Evolutionary conservation across 306 rosid species (phyloP), one percentile per base, ranked within the genome.

Genomic region (Trichosanthes truncata): DNA sequence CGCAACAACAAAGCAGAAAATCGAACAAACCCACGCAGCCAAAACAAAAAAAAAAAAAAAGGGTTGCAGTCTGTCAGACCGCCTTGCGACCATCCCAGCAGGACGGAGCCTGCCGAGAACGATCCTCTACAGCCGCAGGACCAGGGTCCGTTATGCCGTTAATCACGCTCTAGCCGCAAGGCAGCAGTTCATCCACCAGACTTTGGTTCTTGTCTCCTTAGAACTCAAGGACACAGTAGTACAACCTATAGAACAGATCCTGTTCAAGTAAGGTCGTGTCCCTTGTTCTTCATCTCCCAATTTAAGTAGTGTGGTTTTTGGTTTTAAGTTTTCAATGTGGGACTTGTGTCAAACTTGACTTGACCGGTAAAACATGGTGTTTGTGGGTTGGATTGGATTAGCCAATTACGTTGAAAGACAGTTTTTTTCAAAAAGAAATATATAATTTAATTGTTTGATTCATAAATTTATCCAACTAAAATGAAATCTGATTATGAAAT

Each of bases 141-240:
- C 1, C 6, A 8, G 2, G 3, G 20, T 14, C 49, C 79, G 0
- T 20, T 5, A 5, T 3, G 33, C 14, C 6, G 36, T 76, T 76
- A 55, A 55, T 55, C 79, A 38, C 69, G 69, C 69, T 77, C 80
- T 77, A 45, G 21, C 2, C 68, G 14, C 40, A 77, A 5, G 25
- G 40, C 29, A 29, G 41, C 17, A 18, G 5, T 36, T 84, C 85
- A 79, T 84, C 85, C 35, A 84, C 81, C 87, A 79, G 85, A 56
- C 21, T 31, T 18, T 0, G 55, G 48, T 72, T 84, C 78, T 63
- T 84, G 87, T 53, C 82, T 81, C 80, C 73, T 33, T 61, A 12
- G 38, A 26, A 26, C 67, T 60, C 67, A 60, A 26, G 38, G 20
- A 60, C 17, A 59, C 65, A 59, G 65, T 3, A 10, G 66, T 60